phyloP scores from a whole-genome alignment of 345 rosid genomes.

The Chamaenerion angustifolium region DNA sequence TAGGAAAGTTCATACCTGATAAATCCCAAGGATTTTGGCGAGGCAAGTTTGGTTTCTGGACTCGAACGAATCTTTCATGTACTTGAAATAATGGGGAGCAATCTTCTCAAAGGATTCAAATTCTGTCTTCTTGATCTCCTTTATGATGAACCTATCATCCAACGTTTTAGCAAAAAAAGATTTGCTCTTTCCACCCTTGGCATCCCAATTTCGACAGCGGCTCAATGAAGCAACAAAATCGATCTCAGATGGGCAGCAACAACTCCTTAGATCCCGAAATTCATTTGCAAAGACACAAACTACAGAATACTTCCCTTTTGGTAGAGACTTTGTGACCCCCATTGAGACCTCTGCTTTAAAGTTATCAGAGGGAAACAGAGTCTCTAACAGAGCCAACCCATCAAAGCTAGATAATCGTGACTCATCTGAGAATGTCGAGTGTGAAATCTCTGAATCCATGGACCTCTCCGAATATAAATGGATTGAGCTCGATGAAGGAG shows the following conservation, averaged over 20 bases:
- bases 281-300: slow-evolving; percentile 55
- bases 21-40: no score
- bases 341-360: slow-evolving; percentile 42
- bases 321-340: slow-evolving; percentile 46
- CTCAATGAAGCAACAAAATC: slow-evolving; percentile 76
- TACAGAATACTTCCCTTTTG: slow-evolving; percentile 71
- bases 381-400: slow-evolving; percentile 52
- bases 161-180: slow-evolving; percentile 75
- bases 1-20: no score
- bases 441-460: slow-evolving; percentile 38
- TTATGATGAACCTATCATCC: slow-evolving; percentile 77
- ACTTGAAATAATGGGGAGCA: slow-evolving; percentile 68
- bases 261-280: slow-evolving; percentile 62
- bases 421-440: slow-evolving; percentile 10
- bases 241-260: slow-evolving; percentile 63
- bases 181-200: slow-evolving; percentile 96
- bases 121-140: slow-evolving; percentile 92
- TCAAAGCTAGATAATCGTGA: slow-evolving; percentile 64
- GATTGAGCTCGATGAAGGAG: slow-evolving; percentile 26
- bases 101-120: slow-evolving; percentile 75
- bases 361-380: slow-evolving; percentile 36
- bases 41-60: no score
- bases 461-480: slow-evolving; percentile 46
- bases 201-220: slow-evolving; percentile 90
- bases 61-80: slow-evolving; percentile 28